These are phyloP conservation scores for Reticulascus tulasneorum DNA, from an alignment of 2,329 filamentous ascomycete species.

Conservation along the genomic window DNA sequence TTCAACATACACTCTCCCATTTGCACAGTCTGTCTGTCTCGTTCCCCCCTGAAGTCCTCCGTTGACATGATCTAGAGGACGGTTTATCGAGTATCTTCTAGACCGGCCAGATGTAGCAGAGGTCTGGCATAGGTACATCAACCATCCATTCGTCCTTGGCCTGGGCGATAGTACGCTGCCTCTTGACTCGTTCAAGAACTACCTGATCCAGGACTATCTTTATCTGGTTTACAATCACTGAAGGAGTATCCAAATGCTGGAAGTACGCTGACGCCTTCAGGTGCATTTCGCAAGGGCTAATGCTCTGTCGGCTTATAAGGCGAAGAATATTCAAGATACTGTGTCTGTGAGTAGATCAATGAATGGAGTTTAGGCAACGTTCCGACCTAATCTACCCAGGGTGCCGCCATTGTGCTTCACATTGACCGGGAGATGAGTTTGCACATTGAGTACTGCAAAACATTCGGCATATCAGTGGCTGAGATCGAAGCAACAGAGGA, in stretches of 20 bases:
- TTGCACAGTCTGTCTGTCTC: constrained; percentile 50
- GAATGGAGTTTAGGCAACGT: constrained; percentile 17
- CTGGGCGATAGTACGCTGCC: constrained; percentile 74
- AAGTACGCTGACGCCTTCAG: constrained; percentile 33
- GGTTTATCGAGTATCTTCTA: constrained; percentile 80
- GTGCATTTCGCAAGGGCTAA: constrained; percentile 86
- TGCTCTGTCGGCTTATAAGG: constrained; percentile 81
- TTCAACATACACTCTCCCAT: constrained; percentile 63
- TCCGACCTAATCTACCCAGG: constrained; percentile 30
- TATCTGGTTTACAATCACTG: constrained; percentile 67
- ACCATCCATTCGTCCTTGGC: constrained; percentile 77
- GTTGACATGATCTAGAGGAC: constrained; percentile 47
- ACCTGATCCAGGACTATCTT: constrained; percentile 88
- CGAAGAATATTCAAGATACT: constrained; percentile 69
- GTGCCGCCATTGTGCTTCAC: constrained; percentile 67
- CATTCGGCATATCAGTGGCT: constrained; percentile 70
- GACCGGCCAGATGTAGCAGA: constrained; percentile 67
- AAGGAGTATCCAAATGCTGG: accelerated
- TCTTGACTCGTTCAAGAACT: constrained; percentile 75
- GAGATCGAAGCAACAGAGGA: constrained; percentile 74
- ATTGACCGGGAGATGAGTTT: constrained; percentile 76
- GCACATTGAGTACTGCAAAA: constrained; percentile 77
- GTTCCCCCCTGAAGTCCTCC: neutral
- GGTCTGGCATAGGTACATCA: constrained; percentile 71
- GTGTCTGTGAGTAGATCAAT: constrained; percentile 50